Evolutionary conservation across 2,329 filamentous ascomycete genomes (phyloP).

Genomic region (Catunica adiposa): DNA sequence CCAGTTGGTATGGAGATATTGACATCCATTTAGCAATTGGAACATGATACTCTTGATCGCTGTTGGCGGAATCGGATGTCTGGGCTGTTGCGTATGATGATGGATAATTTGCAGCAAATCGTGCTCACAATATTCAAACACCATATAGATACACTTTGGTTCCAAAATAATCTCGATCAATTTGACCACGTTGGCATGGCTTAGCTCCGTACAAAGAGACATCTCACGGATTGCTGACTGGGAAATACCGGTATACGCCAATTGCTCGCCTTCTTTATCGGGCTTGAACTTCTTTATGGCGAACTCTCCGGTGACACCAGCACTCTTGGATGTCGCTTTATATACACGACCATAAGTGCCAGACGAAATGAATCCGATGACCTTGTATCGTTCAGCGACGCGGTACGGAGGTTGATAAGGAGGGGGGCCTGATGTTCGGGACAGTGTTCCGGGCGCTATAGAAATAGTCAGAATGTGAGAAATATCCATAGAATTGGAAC

Average conservation of each 20-base stretch:
- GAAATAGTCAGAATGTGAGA: background rate
- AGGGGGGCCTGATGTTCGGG: slow-evolving; percentile 11
- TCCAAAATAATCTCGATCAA: slow-evolving; percentile 92
- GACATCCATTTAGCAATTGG: slow-evolving; percentile 83
- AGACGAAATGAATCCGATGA: slow-evolving; percentile 94
- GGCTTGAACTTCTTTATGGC: slow-evolving; percentile 99
- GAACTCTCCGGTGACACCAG: slow-evolving; percentile 49
- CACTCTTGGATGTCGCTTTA: slow-evolving; percentile 66
- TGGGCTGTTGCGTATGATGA: slow-evolving; percentile 78
- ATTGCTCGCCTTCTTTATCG: slow-evolving; percentile 88
- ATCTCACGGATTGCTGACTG: slow-evolving; percentile 96
- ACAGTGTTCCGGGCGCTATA: background rate
- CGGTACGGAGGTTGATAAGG: slow-evolving; percentile 64
- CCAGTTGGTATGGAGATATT: slow-evolving; percentile 94
- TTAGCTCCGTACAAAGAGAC: slow-evolving; percentile 85
- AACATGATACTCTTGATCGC: slow-evolving; percentile 92
- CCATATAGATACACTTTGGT: slow-evolving; percentile 98
- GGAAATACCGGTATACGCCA: slow-evolving; percentile 93
- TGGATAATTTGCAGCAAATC: slow-evolving; percentile 96
- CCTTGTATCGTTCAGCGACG: slow-evolving; percentile 84
- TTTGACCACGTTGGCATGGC: slow-evolving; percentile 75
- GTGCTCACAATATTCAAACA: slow-evolving; percentile 97
- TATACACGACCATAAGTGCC: slow-evolving; percentile 97
- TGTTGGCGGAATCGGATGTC: slow-evolving; percentile 71
- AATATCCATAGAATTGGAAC: too few relatives aligned